A percentile compares a stretch with the other conserved stretches of the same genome.
Evolutionary conservation across 2,329 filamentous ascomycete species (phyloP).

Genomic region (Trichoderma citrinoviride): DNA sequence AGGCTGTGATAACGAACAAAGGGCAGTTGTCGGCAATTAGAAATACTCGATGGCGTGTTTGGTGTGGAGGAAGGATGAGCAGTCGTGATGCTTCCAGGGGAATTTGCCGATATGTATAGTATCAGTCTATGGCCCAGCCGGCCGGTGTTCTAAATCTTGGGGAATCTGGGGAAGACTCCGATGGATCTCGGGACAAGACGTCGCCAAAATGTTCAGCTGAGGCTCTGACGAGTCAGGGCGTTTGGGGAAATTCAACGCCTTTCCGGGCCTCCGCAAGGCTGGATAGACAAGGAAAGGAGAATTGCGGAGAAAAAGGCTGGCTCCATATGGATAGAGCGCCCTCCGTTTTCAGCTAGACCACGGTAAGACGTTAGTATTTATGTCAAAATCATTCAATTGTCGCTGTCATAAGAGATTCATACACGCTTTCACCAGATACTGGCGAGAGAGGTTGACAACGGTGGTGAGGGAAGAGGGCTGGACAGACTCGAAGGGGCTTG

Average conservation of each 20-base stretch:
- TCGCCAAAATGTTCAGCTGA: not conserved
- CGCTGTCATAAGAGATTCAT: not conserved
- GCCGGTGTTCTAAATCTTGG: not conserved
- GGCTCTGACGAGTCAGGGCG: not conserved
- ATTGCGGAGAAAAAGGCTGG: not conserved
- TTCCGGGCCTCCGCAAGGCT: not conserved
- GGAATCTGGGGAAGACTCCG: not conserved
- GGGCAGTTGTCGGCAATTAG: constrained; percentile 5
- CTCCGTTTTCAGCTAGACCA: not conserved
- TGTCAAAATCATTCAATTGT: not conserved
- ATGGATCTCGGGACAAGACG: not conserved
- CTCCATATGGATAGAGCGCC: not conserved
- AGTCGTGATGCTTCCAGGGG: not conserved
- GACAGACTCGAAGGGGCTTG: not conserved
- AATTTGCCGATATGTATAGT: constrained; percentile 16
- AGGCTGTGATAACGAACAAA: not conserved
- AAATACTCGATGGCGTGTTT: not conserved
- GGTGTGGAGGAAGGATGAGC: not conserved
- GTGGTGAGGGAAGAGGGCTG: not conserved
- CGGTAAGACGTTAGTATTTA: not conserved
- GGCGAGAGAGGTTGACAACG: not conserved
- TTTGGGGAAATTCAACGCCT: constrained; percentile 1
- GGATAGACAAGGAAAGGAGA: not conserved
- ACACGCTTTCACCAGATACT: not conserved
- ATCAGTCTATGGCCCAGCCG: not conserved